These are phyloP conservation scores for Entomortierella parvispora DNA, from an alignment of 192 early-diverging fungal genomes.

Conservation along the genomic window DNA sequence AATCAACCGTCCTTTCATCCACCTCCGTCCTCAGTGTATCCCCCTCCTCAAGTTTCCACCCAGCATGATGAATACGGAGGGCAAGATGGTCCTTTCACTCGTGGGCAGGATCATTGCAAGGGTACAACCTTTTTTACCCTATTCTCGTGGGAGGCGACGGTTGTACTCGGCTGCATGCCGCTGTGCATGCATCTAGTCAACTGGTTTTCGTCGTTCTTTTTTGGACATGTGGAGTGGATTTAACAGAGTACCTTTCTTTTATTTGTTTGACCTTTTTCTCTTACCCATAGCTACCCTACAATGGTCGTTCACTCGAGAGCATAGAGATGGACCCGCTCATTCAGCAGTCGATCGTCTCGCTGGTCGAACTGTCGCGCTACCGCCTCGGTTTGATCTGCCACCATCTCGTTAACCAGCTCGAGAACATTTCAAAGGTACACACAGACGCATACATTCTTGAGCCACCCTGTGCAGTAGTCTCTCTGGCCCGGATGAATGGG, in stretches of 20 bases:
- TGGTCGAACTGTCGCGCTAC: conserved; percentile 83
- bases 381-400: conserved; percentile 74
- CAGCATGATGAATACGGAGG: conserved; percentile 39
- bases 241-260: no score
- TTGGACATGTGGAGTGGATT: no score
- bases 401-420: conserved; percentile 75
- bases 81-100: conserved; percentile 41
- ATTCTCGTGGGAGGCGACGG: background rate
- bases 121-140: conserved; percentile 7
- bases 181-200: no score
- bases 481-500: no score
- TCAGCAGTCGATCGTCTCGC: conserved; percentile 77
- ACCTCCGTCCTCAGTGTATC: background rate
- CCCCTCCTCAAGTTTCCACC: background rate
- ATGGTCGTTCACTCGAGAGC: conserved; percentile 41
- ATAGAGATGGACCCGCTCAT: conserved; percentile 83
- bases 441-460: no score
- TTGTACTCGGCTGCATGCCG: background rate
- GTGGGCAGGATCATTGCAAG: conserved; percentile 44
- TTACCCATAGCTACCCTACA: conserved; percentile 31
- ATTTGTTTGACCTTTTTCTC: no score
- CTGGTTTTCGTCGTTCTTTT: no score
- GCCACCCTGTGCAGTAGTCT: no score
- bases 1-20: background rate
- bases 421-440: conserved; percentile 75